These are phyloP conservation scores for Posidonia australis DNA, from an alignment of 106 monocot genomes.

Conservation along the genomic window DNA sequence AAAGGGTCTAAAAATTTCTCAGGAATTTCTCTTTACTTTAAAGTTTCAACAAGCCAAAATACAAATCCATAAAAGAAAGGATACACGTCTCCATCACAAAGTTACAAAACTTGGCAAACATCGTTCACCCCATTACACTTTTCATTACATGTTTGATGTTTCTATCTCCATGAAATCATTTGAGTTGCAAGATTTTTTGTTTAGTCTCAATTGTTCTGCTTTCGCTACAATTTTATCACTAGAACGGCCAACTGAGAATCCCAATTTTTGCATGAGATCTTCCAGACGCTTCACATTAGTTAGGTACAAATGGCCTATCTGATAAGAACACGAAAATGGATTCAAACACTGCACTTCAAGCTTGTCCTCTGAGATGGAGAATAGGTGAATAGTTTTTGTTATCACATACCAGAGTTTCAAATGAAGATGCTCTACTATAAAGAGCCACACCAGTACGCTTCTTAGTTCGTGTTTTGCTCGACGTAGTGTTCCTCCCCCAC, in stretches of 20 bases:
- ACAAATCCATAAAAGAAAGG: no score
- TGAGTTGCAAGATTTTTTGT: background rate
- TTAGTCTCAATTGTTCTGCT: background rate
- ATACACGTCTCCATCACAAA: no score
- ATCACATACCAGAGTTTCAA: slow-evolving; percentile 73
- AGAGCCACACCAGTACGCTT: slow-evolving; percentile 78
- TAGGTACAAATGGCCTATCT: slow-evolving; percentile 93
- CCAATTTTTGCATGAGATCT: slow-evolving; percentile 66
- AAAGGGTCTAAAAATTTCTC: background rate
- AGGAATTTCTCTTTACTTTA: no score
- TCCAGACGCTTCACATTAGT: slow-evolving; percentile 80
- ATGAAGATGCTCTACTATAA: slow-evolving; percentile 83
- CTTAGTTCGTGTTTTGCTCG: slow-evolving; percentile 65
- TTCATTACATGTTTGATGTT: no score
- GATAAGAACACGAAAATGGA: background rate
- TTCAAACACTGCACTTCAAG: background rate
- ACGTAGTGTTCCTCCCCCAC: slow-evolving; percentile 82
- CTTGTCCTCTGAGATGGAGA: background rate
- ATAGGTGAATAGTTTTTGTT: background rate
- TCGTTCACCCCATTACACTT: no score
- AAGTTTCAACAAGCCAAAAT: no score
- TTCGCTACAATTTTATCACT: slow-evolving; percentile 49
- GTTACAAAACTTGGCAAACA: no score
- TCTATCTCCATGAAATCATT: background rate
- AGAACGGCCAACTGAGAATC: slow-evolving; percentile 69